Base-by-base conservation (phyloP, 208 protist genomes). In the Lotmaria passim region DNA sequence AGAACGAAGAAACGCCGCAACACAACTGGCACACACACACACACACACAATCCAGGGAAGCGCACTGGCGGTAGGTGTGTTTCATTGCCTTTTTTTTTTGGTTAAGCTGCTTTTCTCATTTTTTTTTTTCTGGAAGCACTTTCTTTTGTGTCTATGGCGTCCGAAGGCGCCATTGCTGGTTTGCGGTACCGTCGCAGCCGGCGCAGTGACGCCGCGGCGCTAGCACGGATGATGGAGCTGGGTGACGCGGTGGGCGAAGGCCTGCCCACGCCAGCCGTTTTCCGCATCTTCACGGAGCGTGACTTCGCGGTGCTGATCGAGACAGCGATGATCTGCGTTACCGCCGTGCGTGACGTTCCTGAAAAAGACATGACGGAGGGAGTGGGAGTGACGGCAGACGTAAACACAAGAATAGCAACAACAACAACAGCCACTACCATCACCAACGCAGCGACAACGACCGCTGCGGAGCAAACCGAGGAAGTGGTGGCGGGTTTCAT, bases 251-350 rank as follows among this genome's bases (percentile, higher is more conserved):
- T 69, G 15, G 68, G 66, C 0, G 79, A 79, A 1, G 86, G 85
- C 36, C 50, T 85, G 57, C 83, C 85, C 1, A 74, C 84, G 19
- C 26, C 24, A 14, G 30, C 41, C 15, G 56, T 85, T 26, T 87
- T 89, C 51, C 62, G 64, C 50, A 69, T 87, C 52, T 39, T 56
- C 41, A 75, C 72, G 1, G 63, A 46, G 50, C 44, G 77, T 15
- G 75, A 88, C 17, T 87, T 95, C 38, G 51, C 65, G 8, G 21
- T 74, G 10, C 53, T 88, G 1, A 95, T 95, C 70, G 83, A 95
- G 73, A 79, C 78, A 0, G 82, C 86, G 19, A 76, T 87, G 33
- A 60, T 92, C 7, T 84, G 69, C 58, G 68, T 95, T 26, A 89
- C 90, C 0, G 90, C 90, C 0, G 77, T 89, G 33, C 72, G 80